Conservation (phyloP, 2,329 filamentous ascomycete species). For the Fusarium pseudograminearum region DNA sequence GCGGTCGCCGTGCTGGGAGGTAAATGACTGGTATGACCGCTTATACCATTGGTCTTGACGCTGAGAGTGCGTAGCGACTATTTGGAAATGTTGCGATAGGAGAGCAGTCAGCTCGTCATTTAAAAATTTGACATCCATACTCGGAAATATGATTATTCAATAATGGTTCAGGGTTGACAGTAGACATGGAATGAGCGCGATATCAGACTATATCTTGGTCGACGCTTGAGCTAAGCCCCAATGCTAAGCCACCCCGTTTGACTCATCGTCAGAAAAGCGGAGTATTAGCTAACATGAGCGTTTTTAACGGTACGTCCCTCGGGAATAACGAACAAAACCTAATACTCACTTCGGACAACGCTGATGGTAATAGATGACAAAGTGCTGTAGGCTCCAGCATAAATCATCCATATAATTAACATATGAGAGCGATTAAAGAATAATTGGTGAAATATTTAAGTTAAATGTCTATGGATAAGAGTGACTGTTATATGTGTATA, state of each 20-base stretch:
- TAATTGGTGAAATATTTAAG: no score
- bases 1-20: rapidly evolving
- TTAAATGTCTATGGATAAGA: no score
- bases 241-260: neutral
- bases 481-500: no score
- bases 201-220: neutral
- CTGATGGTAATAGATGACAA: no score
- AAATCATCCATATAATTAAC: no score
- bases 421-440: no score
- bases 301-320: neutral
- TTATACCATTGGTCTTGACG: constrained; percentile 31
- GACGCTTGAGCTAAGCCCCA: neutral
- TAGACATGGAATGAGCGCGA: rapidly evolving
- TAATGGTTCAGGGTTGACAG: neutral
- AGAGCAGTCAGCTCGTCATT: neutral
- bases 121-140: rapidly evolving
- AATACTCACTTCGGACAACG: no score
- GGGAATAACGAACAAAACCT: no score
- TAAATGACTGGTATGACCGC: constrained; percentile 3
- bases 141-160: rapidly evolving
- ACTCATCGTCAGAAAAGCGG: neutral
- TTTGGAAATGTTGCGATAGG: constrained; percentile 2
- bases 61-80: constrained; percentile 3
- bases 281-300: rapidly evolving
- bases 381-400: no score